Evolutionary conservation across 2,329 filamentous ascomycete genomes (phyloP).

Genomic region (Diaporthe longicolla): DNA sequence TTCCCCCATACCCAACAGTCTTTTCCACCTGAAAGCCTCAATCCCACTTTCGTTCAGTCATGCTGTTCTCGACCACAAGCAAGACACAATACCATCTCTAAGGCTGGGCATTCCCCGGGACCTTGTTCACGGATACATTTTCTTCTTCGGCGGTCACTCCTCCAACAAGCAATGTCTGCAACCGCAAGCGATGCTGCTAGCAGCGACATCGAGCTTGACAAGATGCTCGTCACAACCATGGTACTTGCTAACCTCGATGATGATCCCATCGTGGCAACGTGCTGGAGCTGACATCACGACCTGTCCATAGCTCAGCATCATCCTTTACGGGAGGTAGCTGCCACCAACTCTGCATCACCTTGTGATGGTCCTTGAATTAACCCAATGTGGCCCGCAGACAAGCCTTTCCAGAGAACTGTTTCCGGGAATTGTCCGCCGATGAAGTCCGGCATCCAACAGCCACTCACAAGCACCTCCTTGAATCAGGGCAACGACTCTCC

Average conservation of each 20-base stretch:
- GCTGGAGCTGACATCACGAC: neutral
- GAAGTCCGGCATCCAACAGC: neutral
- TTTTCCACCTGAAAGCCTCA: neutral
- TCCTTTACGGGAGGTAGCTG: conserved; percentile 32
- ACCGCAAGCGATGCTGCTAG: neutral
- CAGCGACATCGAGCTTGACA: conserved; percentile 10
- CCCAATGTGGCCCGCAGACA: neutral
- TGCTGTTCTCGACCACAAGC: no score
- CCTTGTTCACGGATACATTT: no score
- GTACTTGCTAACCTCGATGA: neutral
- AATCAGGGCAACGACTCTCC: conserved; percentile 13
- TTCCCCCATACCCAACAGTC: neutral
- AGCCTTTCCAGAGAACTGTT: conserved; percentile 30
- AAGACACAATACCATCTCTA: neutral
- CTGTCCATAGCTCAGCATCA: conserved; percentile 17
- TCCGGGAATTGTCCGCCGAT: conserved; percentile 1
- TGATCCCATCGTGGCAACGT: no score
- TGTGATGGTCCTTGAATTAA: neutral
- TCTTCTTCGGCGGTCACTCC: no score
- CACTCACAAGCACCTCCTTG: conserved; percentile 23
- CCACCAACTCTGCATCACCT: no score
- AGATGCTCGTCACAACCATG: conserved; percentile 20
- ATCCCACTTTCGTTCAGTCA: neutral
- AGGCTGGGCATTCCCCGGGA: no score
- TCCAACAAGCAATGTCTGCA: neutral